phyloP scores from a whole-genome alignment of 176 grass and related monocot genomes.

The Cymbopogon citratus region DNA sequence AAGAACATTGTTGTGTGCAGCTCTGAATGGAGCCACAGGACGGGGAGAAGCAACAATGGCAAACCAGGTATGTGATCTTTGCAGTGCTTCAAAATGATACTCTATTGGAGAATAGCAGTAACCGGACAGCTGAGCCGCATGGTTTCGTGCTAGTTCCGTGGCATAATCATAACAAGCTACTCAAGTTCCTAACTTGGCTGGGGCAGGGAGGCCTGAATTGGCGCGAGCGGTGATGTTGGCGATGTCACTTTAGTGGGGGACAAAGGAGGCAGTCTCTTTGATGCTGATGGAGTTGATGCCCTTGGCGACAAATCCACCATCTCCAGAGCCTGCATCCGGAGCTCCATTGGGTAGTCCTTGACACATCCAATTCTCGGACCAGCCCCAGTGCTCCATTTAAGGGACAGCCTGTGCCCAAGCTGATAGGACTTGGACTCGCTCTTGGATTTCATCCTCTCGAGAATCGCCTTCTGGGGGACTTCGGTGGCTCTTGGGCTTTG shows the following conservation, averaged over 20 bases:
- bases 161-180: neutral
- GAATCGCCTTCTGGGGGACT: constrained; percentile 47
- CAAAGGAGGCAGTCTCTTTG: constrained; percentile 17
- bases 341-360: constrained; percentile 68
- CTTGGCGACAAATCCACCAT: constrained; percentile 73
- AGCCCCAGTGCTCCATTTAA: constrained; percentile 80
- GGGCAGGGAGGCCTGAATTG: constrained; percentile 20
- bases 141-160: neutral
- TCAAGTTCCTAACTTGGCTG: constrained; percentile 30
- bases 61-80: too few species aligned
- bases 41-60: too few species aligned
- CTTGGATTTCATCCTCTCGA: constrained; percentile 79
- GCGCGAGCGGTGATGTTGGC: neutral
- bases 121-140: too few species aligned
- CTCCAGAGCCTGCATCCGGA: constrained; percentile 74
- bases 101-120: too few species aligned
- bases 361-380: constrained; percentile 96
- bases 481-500: constrained; percentile 48
- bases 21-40: too few species aligned
- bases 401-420: constrained; percentile 66
- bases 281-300: constrained; percentile 8
- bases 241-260: constrained; percentile 17
- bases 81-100: too few species aligned
- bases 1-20: too few species aligned
- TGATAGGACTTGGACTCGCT: constrained; percentile 67